Evolutionary conservation across 129 eudicot genomes (phyloP).

Genomic region (Pulicaria dysenterica): DNA sequence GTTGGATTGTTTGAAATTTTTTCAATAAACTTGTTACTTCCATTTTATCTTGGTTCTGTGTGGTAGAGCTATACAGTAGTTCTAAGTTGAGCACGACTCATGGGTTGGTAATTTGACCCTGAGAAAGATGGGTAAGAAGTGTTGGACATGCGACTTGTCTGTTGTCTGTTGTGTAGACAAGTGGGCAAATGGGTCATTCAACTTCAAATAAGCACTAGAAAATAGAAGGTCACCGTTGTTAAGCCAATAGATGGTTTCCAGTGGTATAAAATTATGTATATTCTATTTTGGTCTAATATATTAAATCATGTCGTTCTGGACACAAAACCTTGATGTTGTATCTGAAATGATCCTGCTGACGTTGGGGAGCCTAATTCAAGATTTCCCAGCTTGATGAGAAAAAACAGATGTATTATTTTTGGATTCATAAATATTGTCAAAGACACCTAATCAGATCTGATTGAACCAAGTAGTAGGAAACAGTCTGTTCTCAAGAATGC

Average conservation of each 20-base stretch:
- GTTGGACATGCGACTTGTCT: not conserved
- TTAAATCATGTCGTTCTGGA: not conserved
- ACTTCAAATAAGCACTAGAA: not conserved
- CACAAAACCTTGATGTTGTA: not conserved
- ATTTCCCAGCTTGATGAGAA: slow-evolving; percentile 8
- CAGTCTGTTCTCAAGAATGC: not conserved
- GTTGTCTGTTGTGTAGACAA: not conserved
- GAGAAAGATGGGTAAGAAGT: slow-evolving; percentile 2
- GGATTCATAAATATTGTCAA: too few species aligned
- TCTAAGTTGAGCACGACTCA: not conserved
- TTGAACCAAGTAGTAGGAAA: too few species aligned
- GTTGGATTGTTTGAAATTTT: not conserved
- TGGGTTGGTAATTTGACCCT: not conserved
- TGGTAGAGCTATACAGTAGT: not conserved
- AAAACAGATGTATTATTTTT: not conserved
- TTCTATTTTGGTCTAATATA: not conserved
- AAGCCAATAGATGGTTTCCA: not conserved
- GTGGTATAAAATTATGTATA: not conserved
- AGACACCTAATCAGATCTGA: too few species aligned
- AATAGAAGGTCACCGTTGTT: not conserved
- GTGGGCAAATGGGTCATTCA: not conserved
- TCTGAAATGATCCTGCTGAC: not conserved
- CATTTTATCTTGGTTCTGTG: not conserved
- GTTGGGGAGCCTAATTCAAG: not conserved
- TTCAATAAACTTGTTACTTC: not conserved